These are phyloP conservation scores for Orobanche coerulescens DNA, from an alignment of 257 asterid genomes.

Conservation along the genomic window DNA sequence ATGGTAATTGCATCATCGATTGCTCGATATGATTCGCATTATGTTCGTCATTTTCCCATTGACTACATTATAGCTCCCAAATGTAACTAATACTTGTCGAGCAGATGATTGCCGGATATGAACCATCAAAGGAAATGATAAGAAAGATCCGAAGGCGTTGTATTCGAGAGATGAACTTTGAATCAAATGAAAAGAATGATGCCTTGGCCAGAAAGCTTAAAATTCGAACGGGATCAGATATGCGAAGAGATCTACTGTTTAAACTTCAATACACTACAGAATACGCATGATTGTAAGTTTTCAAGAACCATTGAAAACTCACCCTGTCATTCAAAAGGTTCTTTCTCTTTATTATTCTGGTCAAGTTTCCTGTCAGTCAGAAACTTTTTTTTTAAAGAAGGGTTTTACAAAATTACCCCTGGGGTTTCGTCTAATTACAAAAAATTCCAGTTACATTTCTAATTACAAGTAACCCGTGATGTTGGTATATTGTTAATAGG, in stretches of 20 bases:
- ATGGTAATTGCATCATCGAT: slow-evolving; percentile 45
- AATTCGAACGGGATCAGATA: slow-evolving; percentile 47
- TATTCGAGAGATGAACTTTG: slow-evolving; percentile 73
- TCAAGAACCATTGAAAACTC: slow-evolving; percentile 7
- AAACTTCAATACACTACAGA: slow-evolving; percentile 42
- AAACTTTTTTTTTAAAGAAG: not conserved
- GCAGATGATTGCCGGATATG: slow-evolving; percentile 58
- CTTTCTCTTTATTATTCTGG: not conserved
- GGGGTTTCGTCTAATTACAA: not conserved
- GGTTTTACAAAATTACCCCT: not conserved
- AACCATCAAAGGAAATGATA: slow-evolving; percentile 61
- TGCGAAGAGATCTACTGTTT: slow-evolving; percentile 55
- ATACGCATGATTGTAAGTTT: slow-evolving; percentile 33
- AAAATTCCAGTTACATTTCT: too few species aligned
- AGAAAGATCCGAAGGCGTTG: slow-evolving; percentile 79
- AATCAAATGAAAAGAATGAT: slow-evolving; percentile 41
- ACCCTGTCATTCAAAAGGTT: not conserved
- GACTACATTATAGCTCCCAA: not conserved
- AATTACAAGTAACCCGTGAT: too few species aligned
- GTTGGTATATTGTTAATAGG: too few species aligned
- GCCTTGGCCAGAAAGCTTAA: slow-evolving; percentile 39
- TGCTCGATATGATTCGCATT: not conserved
- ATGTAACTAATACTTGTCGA: slow-evolving; percentile 14
- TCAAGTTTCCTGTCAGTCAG: not conserved
- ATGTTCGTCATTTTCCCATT: not conserved